A percentile compares a stretch with the other conserved stretches of the same genome.
Evolutionary conservation across 2,329 filamentous ascomycete species (phyloP).

Genomic region (Rutstroemia sp.): DNA sequence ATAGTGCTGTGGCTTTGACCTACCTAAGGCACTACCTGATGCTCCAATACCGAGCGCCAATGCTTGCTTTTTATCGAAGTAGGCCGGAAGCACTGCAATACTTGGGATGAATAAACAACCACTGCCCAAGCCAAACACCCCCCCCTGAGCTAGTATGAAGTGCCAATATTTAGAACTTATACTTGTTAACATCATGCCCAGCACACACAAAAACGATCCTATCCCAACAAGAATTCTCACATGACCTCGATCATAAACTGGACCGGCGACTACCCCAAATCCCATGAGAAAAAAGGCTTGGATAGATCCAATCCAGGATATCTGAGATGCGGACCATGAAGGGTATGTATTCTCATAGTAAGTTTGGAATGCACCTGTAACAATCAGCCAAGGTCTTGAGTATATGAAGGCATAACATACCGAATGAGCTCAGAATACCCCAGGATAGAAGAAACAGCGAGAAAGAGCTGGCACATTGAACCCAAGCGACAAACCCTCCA

Average conservation of each 20-base stretch:
- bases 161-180: conserved; percentile 35
- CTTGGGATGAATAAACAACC: conserved; percentile 35
- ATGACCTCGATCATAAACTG: conserved; percentile 34
- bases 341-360: conserved; percentile 34
- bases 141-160: conserved; percentile 36
- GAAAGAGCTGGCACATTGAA: neutral
- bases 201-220: conserved; percentile 27
- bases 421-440: conserved; percentile 34
- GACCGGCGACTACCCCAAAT: conserved; percentile 33
- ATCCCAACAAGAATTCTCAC: conserved; percentile 24
- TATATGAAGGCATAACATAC: neutral
- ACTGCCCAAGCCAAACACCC: conserved; percentile 35
- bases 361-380: conserved; percentile 36
- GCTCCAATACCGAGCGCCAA: conserved; percentile 33
- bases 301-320: conserved; percentile 39
- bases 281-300: conserved; percentile 37
- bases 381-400: neutral
- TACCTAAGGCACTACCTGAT: conserved; percentile 31
- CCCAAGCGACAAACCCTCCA: neutral
- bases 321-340: conserved; percentile 28
- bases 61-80: conserved; percentile 34
- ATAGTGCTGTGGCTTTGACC: neutral
- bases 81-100: conserved; percentile 33
- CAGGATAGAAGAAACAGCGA: conserved; percentile 5
- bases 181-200: conserved; percentile 35